phyloP scores from a whole-genome alignment of 108 stramenopile species.

The Bacterosira constricta region DNA sequence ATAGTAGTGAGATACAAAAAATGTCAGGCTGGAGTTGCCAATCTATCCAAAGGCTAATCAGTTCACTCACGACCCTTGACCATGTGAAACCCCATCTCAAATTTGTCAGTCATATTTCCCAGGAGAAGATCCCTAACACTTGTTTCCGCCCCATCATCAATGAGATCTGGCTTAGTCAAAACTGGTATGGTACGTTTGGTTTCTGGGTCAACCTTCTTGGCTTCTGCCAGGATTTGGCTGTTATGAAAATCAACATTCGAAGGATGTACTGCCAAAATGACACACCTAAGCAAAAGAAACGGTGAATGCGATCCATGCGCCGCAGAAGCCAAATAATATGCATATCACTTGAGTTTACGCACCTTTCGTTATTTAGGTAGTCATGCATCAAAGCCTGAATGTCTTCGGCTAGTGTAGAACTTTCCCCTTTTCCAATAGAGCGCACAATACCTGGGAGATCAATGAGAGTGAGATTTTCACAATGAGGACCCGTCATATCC shows the following conservation, averaged over 20 bases:
- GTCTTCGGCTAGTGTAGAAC: conserved; percentile 49
- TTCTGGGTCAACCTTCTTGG: conserved; percentile 53
- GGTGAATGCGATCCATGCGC: too few relatives aligned
- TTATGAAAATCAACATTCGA: conserved; percentile 83
- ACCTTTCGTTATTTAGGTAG: conserved; percentile 70
- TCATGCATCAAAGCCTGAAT: conserved; percentile 72
- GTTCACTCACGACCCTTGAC: conserved; percentile 38
- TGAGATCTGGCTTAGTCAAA: conserved; percentile 88
- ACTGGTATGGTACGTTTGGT: conserved; percentile 83
- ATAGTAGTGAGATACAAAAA: too few relatives aligned
- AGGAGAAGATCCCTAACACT: conserved; percentile 52
- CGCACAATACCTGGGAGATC: conserved; percentile 93
- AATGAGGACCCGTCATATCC: conserved; percentile 32
- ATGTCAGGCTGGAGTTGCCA: conserved; percentile 28
- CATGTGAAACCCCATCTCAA: conserved; percentile 60
- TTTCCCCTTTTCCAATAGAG: conserved; percentile 62
- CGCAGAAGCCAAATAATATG: too few relatives aligned
- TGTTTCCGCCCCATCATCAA: conserved; percentile 66
- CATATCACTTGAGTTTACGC: conserved; percentile 75
- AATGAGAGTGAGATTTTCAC: conserved; percentile 74
- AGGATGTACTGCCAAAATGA: conserved; percentile 76
- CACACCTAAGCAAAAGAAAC: conserved; percentile 58
- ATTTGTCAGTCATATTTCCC: conserved; percentile 40
- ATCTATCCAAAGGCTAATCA: background rate
- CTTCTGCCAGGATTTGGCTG: conserved; percentile 62